Evolutionary conservation across 2,329 filamentous ascomycete species (phyloP).

Genomic region (Phialemoniopsis sp.): DNA sequence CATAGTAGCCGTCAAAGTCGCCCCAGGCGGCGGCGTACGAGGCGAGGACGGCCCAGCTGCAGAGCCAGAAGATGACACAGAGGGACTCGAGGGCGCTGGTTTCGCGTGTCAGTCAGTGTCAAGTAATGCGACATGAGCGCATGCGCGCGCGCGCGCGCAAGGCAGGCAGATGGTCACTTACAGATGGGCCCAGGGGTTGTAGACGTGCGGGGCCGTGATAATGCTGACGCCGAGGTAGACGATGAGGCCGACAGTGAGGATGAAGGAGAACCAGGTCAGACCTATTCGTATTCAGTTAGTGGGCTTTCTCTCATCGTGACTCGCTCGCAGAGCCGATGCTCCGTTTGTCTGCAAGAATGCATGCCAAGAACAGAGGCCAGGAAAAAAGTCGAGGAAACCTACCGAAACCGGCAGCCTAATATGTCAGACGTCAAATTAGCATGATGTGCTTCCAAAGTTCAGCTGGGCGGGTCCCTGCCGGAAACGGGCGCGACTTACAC

Average conservation of each 20-base stretch:
- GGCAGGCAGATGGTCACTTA: too few species aligned
- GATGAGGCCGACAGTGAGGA: constrained; percentile 12
- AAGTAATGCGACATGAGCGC: too few species aligned
- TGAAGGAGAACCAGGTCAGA: constrained; percentile 13
- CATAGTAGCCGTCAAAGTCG: constrained; percentile 1
- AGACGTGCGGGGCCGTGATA: constrained; percentile 3
- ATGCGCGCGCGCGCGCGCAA: too few species aligned
- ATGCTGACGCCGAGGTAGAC: constrained; percentile 10
- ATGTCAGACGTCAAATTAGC: too few species aligned
- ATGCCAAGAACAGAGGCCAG: too few species aligned
- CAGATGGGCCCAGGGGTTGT: constrained; percentile 11
- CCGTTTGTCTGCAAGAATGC: too few species aligned
- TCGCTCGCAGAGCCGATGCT: too few species aligned
- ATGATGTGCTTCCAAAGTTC: neutral
- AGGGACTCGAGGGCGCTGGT: constrained; percentile 9
- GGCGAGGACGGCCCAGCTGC: constrained; percentile 13
- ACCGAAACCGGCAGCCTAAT: too few species aligned
- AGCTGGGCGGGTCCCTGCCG: too few species aligned
- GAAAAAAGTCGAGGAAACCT: too few species aligned
- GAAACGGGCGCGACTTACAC: constrained; percentile 1
- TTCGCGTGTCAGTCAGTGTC: neutral
- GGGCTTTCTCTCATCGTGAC: too few species aligned
- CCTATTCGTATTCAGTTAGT: constrained; percentile 1
- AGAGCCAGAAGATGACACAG: constrained; percentile 14
- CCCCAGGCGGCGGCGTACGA: constrained; percentile 5